These are phyloP conservation scores for Coelastrella sp. DNA, from an alignment of 139 green algal species.

Conservation along the genomic window DNA sequence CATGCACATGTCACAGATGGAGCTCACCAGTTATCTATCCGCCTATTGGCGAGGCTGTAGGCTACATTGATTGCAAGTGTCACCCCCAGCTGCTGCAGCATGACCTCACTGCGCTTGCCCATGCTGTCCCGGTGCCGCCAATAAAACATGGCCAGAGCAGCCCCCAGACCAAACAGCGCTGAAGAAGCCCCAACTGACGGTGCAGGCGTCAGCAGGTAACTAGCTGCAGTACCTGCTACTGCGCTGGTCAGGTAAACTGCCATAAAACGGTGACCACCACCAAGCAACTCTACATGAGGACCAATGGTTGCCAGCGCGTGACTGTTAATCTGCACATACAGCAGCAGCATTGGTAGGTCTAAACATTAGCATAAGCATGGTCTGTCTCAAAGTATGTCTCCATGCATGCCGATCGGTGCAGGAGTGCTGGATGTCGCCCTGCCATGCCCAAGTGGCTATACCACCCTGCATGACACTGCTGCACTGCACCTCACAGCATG, in stretches of 20 bases:
- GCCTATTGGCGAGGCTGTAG: slow-evolving; percentile 54
- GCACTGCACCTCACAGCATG: neutral
- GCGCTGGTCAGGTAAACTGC: slow-evolving; percentile 61
- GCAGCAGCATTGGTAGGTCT: neutral
- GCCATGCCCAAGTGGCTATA: neutral
- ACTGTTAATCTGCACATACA: slow-evolving; percentile 66
- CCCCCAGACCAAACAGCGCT: slow-evolving; percentile 73
- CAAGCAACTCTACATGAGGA: slow-evolving; percentile 63
- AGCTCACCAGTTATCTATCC: slow-evolving; percentile 69
- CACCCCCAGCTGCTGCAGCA: slow-evolving; percentile 60
- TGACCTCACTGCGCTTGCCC: slow-evolving; percentile 47
- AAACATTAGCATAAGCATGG: neutral
- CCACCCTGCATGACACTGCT: neutral
- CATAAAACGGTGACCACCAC: slow-evolving; percentile 51
- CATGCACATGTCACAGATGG: too few species aligned
- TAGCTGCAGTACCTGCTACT: slow-evolving; percentile 55
- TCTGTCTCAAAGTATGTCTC: neutral
- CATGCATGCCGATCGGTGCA: neutral
- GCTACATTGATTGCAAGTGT: slow-evolving; percentile 64
- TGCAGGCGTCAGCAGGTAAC: slow-evolving; percentile 56
- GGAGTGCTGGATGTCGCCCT: neutral
- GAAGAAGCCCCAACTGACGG: slow-evolving; percentile 61
- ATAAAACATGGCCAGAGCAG: slow-evolving; percentile 69
- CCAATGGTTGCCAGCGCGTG: slow-evolving; percentile 68
- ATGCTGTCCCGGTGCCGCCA: slow-evolving; percentile 57